phyloP scores from a whole-genome alignment of 345 rosid species.

The Pugionium cornutum region DNA sequence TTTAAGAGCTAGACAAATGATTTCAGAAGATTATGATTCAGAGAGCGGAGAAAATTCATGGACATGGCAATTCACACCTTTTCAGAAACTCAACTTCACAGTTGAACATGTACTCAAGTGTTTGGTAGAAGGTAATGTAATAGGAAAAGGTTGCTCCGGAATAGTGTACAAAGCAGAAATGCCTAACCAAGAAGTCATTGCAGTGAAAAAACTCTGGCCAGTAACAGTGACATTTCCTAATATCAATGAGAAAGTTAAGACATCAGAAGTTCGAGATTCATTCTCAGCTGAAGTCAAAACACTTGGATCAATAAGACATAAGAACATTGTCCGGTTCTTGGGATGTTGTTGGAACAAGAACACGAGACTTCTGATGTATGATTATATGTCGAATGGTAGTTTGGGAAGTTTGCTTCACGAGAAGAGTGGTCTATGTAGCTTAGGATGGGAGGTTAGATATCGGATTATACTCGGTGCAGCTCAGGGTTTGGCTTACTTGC shows the following conservation, averaged over 20 bases:
- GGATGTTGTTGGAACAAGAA: slow-evolving; percentile 88
- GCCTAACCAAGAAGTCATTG: slow-evolving; percentile 64
- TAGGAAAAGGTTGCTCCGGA: slow-evolving; percentile 93
- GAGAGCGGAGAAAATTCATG: slow-evolving; percentile 53
- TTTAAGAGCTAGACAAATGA: slow-evolving; percentile 49
- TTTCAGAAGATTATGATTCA: slow-evolving; percentile 51
- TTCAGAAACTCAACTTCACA: slow-evolving; percentile 70
- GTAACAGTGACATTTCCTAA: slow-evolving; percentile 35
- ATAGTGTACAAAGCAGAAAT: slow-evolving; percentile 78
- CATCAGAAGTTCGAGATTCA: slow-evolving; percentile 64
- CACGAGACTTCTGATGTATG: slow-evolving; percentile 82
- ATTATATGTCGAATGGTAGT: slow-evolving; percentile 86
- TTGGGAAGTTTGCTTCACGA: slow-evolving; percentile 83
- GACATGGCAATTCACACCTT: slow-evolving; percentile 86
- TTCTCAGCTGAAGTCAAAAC: slow-evolving; percentile 89
- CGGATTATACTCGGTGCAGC: slow-evolving; percentile 74
- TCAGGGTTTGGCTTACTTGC: slow-evolving; percentile 89
- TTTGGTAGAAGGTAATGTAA: slow-evolving; percentile 64
- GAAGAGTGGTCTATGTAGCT: slow-evolving; percentile 47
- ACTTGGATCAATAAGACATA: slow-evolving; percentile 80
- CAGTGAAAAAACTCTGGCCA: slow-evolving; percentile 90
- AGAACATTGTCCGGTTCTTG: slow-evolving; percentile 80
- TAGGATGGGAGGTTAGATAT: slow-evolving; percentile 83
- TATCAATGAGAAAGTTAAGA: slow-evolving; percentile 40
- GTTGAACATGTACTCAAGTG: slow-evolving; percentile 67